Evolutionary conservation across 768 basidiomycete genomes (phyloP).

Genomic region (Epithele typhae): DNA sequence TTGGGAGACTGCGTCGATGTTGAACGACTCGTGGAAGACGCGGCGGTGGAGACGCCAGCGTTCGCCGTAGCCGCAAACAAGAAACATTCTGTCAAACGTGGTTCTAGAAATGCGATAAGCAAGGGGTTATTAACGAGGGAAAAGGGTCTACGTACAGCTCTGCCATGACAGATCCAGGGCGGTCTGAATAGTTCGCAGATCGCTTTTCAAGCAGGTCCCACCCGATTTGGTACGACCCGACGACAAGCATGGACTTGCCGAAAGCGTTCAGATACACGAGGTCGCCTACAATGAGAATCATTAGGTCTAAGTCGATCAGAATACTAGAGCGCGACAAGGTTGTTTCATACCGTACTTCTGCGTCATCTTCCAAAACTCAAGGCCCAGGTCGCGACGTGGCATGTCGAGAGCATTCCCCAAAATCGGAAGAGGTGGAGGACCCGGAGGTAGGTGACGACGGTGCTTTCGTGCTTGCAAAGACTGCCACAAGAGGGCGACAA

Average conservation of each 20-base stretch:
- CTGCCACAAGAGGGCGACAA: too few relatives aligned
- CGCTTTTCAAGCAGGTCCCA: slow-evolving; percentile 17
- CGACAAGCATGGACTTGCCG: too few relatives aligned
- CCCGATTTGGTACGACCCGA: slow-evolving; percentile 11
- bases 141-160: not conserved
- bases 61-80: slow-evolving; percentile 4
- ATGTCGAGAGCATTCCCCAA: too few relatives aligned
- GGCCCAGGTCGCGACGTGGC: too few relatives aligned
- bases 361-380: too few relatives aligned
- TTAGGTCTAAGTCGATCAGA: slow-evolving; percentile 9
- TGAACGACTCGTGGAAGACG: slow-evolving; percentile 9
- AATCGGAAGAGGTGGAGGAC: too few relatives aligned
- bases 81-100: not conserved
- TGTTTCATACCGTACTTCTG: too few relatives aligned
- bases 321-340: too few relatives aligned
- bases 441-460: too few relatives aligned
- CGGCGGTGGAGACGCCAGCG: slow-evolving; percentile 12
- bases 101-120: too few relatives aligned
- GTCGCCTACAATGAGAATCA: slow-evolving; percentile 9
- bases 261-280: too few relatives aligned
- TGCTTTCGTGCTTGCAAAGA: too few relatives aligned
- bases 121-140: not conserved
- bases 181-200: slow-evolving; percentile 17
- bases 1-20: not conserved
- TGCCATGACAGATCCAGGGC: slow-evolving; percentile 14